Evolutionary conservation across 192 early-diverging fungal genomes (phyloP), one percentile per base, ranked within the genome.

Genomic region (Umbelopsis sp.): DNA sequence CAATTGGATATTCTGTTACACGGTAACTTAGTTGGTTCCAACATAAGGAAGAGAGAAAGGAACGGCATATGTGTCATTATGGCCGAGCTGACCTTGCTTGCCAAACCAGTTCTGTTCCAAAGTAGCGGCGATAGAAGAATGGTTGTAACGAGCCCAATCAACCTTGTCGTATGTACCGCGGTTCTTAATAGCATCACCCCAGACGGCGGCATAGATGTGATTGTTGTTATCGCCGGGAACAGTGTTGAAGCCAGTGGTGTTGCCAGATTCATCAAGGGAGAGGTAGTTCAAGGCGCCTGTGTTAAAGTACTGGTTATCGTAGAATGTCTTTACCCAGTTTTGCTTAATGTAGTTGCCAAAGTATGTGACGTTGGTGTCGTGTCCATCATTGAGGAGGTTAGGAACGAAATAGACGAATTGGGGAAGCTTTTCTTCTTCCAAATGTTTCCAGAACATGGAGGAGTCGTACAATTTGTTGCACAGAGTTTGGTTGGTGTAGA

Each of bases 361-460:
- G n/a, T 67, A 67, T 12, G 65, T 67, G 36, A 24, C 26, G 65
- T 67, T 67, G 65, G 14, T 67, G 43, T 67, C 65, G n/a, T 67
- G 65, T 12, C 9, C n/a, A 26, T 67, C 65, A 26, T 67, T 67
- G 0, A n/a, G 14, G 17, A 67, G 8, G 43, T 67, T 67, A 44
- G 65, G 65, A 45, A 67, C 65, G 22, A n/a, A 67, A 21, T 67
- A 67, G 41, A 67, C 17, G n/a, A n/a, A 67, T 67, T 67, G 65
- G 34, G 65, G 65, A 2, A 67, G 36, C 20, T 67, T n/a, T 29
- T n/a, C 65, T 0, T 67, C n/a, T 38, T 67, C 22, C 10, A n/a
- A 47, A 47, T 67, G 14, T n/a, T 67, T 12, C 9, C 9, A 67
- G 65, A 67, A 67, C 8, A n/a, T 9, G 25, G 2, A 1, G 44